Evolutionary conservation across 306 rosid species (phyloP).

Genomic region (Glycyrrhiza uralensis): DNA sequence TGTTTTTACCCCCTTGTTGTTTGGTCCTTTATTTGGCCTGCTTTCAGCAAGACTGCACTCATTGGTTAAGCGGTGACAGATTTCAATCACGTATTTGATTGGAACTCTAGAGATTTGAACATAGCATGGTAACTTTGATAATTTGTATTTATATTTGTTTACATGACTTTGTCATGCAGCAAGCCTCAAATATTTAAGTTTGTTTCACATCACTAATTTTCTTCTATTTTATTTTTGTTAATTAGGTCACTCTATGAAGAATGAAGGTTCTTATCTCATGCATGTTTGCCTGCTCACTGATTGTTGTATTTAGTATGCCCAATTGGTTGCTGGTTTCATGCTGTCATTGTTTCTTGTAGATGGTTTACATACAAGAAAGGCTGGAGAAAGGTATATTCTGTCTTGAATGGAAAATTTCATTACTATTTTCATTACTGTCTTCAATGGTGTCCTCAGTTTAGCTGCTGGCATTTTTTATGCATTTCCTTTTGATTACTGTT

Average conservation of each 20-base stretch:
- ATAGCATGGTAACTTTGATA: background rate
- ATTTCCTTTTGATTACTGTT: background rate
- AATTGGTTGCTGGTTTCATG: background rate
- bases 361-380: background rate
- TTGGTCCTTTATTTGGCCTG: background rate
- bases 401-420: background rate
- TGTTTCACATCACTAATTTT: background rate
- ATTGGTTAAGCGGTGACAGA: background rate
- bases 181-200: background rate
- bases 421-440: background rate
- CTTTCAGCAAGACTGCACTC: constrained; percentile 4
- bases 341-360: background rate
- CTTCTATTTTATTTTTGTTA: constrained; percentile 3
- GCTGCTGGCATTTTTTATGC: background rate
- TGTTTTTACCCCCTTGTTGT: background rate
- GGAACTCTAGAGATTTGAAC: constrained; percentile 5
- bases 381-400: background rate
- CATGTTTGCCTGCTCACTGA: background rate
- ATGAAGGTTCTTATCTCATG: background rate
- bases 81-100: constrained; percentile 16
- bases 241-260: constrained; percentile 3
- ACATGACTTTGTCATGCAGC: background rate
- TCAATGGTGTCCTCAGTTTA: background rate
- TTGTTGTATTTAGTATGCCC: background rate
- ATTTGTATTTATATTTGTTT: background rate